Base-by-base conservation (phyloP, 495 filamentous ascomycete genomes). In the Penicillium psychrofluorescens region DNA sequence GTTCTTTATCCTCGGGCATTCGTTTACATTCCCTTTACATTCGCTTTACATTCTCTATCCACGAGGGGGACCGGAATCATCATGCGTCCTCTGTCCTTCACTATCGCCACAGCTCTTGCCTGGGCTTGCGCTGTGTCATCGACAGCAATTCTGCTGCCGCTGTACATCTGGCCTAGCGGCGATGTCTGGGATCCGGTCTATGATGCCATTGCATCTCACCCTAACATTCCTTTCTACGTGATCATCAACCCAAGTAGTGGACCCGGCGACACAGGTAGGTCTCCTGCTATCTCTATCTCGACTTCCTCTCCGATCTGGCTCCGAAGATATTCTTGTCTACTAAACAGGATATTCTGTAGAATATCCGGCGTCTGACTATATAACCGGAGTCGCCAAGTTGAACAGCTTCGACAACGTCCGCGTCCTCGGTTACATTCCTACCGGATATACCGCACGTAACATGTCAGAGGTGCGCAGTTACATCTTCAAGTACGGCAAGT, bases 361-460 rank as follows among this genome's bases (percentile, higher is more conserved):
- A 2, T 57, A 53, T 37, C 70, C 64, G 1, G 52, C 59, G 31
- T 33, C 48, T 0, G 46, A 58, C 46, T 66, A 66, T 54, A 61
- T 61, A 40, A 11, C 44, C 8, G 67, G 49, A 6, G 46, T 75
- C 38, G 44, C 54, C 8, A 59, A 60, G 37, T 55, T 78, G 4
- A 71, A 68, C 43, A 54, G 50, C 13, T 64, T 69, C 35, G 2
- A 57, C 31, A 75, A 77, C 44, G 65, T 71, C 29, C 49, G 58
- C 15, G 62, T 69, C 3, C 39, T 77, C 29, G 75, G 75, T n/a
- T 78, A 77, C 48, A 67, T 77, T 8, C 61, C 57, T 27, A 76
- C 71, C 2, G 31, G 40, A 1, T 64, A 64, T 39, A 58, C 58
- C 13, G 46, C 50, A 4, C 46, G 61, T 1, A 50, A 57, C 11